Percentiles rank a stretch among this genome's conserved stretches.
These are phyloP conservation scores for Corrigiola litoralis DNA, from an alignment of 179 eudicot species.

Conservation along the genomic window DNA sequence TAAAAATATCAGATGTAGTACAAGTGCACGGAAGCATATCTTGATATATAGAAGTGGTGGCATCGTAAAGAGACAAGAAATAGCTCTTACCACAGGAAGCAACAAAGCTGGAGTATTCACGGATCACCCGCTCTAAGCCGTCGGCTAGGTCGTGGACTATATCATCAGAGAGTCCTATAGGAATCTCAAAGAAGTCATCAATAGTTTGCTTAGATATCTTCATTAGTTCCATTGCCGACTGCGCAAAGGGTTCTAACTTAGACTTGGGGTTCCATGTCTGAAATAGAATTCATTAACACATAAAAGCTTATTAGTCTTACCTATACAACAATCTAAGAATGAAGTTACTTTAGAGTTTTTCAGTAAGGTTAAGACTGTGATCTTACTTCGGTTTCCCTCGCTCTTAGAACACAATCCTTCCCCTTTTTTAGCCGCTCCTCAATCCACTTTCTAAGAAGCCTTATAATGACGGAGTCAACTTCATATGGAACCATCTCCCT, in stretches of 20 bases:
- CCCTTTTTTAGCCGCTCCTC: conserved; percentile 56
- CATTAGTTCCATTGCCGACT: conserved; percentile 71
- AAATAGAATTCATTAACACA: background rate
- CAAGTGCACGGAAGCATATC: too few relatives aligned
- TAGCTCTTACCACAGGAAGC: conserved; percentile 72
- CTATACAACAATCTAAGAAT: background rate
- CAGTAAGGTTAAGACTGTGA: background rate
- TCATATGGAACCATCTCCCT: conserved; percentile 88
- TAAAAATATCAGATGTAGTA: too few relatives aligned
- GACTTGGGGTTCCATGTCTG: conserved; percentile 98
- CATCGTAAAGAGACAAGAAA: background rate
- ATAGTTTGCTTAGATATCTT: conserved; percentile 51
- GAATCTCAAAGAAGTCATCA: conserved; percentile 70
- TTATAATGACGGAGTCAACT: conserved; percentile 63
- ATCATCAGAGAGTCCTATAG: conserved; percentile 62
- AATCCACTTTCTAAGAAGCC: conserved; percentile 62
- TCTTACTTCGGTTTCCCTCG: conserved; percentile 84
- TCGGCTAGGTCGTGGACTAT: conserved; percentile 58
- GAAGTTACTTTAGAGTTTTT: background rate
- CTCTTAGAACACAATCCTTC: conserved; percentile 54
- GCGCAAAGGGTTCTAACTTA: conserved; percentile 83
- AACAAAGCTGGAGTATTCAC: conserved; percentile 72
- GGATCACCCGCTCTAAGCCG: conserved; percentile 64
- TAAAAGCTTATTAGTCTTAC: background rate
- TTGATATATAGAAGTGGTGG: background rate